phyloP scores from a whole-genome alignment of 176 grass and related monocot species.

The Poa pratensis region DNA sequence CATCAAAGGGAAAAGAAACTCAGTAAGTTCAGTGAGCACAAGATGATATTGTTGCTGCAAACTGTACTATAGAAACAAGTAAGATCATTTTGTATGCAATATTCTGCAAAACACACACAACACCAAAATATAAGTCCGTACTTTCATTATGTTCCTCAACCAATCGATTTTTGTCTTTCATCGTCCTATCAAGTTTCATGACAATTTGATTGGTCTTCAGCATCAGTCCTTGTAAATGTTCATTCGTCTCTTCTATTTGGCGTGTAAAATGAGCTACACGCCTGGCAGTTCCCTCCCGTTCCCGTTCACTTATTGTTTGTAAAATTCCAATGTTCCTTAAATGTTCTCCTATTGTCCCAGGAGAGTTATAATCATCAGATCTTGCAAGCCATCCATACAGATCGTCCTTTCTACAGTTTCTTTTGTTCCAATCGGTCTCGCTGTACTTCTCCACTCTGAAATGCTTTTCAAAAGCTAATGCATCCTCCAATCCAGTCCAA shows the following conservation, averaged over 20 bases:
- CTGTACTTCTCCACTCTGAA: conserved; percentile 43
- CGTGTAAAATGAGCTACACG: conserved; percentile 45
- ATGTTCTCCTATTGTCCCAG: conserved; percentile 52
- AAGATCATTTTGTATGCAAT: background rate
- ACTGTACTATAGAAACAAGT: background rate
- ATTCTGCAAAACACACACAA: background rate
- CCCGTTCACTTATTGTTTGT: conserved; percentile 50
- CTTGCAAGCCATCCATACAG: conserved; percentile 69
- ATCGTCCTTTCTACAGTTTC: conserved; percentile 42
- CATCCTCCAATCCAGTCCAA: conserved; percentile 59
- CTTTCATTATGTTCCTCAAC: conserved; percentile 56
- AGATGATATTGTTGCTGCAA: background rate
- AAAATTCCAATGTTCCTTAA: conserved; percentile 57
- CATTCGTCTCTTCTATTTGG: conserved; percentile 53
- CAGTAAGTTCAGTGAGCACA: conserved; percentile 14
- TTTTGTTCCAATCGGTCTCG: conserved; percentile 52
- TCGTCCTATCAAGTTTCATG: conserved; percentile 50
- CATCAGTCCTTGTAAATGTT: conserved; percentile 30
- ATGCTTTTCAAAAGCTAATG: conserved; percentile 62
- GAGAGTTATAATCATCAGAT: conserved; percentile 51
- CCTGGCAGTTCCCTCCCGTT: conserved; percentile 41
- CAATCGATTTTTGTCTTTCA: conserved; percentile 54
- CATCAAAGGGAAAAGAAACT: conserved; percentile 24
- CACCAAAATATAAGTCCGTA: conserved; percentile 19
- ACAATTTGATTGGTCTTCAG: conserved; percentile 46